Conservation (phyloP, 2,329 filamentous ascomycete species). For the Neocatenulostroma microsporum region DNA sequence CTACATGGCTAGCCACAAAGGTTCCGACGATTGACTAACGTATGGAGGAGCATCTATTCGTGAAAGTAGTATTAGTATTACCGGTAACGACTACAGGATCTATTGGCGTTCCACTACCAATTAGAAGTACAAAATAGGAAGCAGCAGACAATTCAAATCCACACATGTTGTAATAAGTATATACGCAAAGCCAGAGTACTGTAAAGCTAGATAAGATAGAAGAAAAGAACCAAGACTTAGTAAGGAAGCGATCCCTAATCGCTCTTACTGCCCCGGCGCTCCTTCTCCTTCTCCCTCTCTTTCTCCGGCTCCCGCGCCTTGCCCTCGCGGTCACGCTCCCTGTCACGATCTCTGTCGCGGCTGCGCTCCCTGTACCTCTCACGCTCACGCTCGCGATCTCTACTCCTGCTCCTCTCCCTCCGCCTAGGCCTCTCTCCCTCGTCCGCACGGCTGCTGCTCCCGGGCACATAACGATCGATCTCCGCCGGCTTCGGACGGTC, state of each 20-base stretch:
- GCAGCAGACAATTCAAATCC: no score
- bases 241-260: background rate
- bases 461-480: constrained; percentile 31
- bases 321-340: background rate
- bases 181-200: no score
- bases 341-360: constrained; percentile 1
- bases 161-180: no score
- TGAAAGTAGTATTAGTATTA: no score
- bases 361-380: constrained; percentile 3
- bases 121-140: no score
- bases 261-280: background rate
- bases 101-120: no score
- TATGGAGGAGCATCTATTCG: no score
- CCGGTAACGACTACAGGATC: no score
- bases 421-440: constrained; percentile 7
- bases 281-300: constrained; percentile 2
- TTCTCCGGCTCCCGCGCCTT: no score
- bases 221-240: constrained; percentile 6
- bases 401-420: constrained; percentile 12
- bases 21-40: no score
- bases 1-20: no score
- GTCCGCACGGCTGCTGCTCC: constrained; percentile 13
- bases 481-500: constrained; percentile 14
- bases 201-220: no score
- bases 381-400: constrained; percentile 9